Base-by-base conservation (phyloP, 2,329 filamentous ascomycete genomes). In the Colletotrichum costaricense region DNA sequence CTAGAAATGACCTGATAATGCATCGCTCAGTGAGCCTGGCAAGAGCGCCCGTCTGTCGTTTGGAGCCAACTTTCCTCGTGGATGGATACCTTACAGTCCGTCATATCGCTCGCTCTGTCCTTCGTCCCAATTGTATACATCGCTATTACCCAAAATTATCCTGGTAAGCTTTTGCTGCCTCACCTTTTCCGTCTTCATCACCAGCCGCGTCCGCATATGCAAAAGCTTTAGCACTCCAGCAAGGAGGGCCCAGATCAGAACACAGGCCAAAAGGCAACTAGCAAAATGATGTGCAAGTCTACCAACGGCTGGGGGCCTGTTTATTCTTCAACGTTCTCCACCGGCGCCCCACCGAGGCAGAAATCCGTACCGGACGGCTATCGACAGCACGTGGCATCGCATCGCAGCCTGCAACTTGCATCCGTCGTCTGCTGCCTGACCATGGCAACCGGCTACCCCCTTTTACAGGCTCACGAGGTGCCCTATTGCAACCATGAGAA, bases 381-480 rank as follows among this genome's bases (percentile, higher is more conserved):
- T 57, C 14, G 35, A 9, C 64, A n/a, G 46, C 69, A 72, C 69
- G 57, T 72, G 63, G 57, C 35, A 62, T 54, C 9, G n/a, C 22
- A 33, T 8, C 19, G 30, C 26, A n/a, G 42, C 42, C 42, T 49
- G 19, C 16, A 49, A 11, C 8, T 22, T 49, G 42, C 42, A n/a
- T 49, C 42, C 19, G 19, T 49, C 19, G 19, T 49, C 42, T 49
- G 19, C 42, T 49, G 42, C 8, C 42, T 49, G 8, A 5, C 42
- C 42, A 5, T 12, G 11, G 11, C 33, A 35, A 22, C 19, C 42
- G 19, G 42, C 6, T 9, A 8, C 38, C 42, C 42, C 42, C 42
- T 49, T 49, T 49, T 19, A 49, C 42, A 22, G 19, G 19, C 42
- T 19, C 42, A 19, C 42, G 33, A 35, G 33, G 11, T 35, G 33